Conservation (phyloP, 2,329 filamentous ascomycete genomes). For the Phaeosphaeriaceae sp. region DNA sequence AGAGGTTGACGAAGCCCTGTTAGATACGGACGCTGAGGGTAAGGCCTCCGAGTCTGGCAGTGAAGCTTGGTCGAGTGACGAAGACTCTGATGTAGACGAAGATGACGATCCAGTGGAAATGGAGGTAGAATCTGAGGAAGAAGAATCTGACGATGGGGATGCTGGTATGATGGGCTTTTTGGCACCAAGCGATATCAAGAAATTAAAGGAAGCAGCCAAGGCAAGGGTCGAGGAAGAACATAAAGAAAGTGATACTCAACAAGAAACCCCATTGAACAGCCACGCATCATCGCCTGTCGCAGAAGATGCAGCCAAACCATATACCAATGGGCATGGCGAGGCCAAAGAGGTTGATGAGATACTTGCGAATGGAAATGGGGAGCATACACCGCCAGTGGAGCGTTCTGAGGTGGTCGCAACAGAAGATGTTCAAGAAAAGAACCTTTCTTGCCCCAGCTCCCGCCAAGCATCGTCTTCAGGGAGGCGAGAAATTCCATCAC, state of each 20-base stretch:
- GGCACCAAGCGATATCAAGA: conserved; percentile 41
- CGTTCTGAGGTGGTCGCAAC: conserved; percentile 14
- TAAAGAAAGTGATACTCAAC: conserved; percentile 48
- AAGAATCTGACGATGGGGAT: conserved; percentile 42
- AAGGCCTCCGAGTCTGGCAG: conserved; percentile 41
- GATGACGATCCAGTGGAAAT: conserved; percentile 27
- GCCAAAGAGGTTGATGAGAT: conserved; percentile 8
- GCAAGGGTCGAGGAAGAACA: conserved; percentile 26
- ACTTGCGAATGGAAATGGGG: conserved; percentile 19
- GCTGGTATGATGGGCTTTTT: conserved; percentile 45
- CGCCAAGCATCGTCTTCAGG: conserved; percentile 39
- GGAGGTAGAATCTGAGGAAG: conserved; percentile 32
- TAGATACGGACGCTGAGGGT: conserved; percentile 45
- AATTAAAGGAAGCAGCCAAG: conserved; percentile 43
- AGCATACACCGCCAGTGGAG: conserved; percentile 19
- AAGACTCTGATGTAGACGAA: conserved; percentile 33
- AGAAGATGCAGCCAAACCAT: conserved; percentile 51
- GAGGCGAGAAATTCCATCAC: conserved; percentile 53
- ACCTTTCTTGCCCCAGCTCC: conserved; percentile 24
- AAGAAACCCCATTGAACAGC: conserved; percentile 25
- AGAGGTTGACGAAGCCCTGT: conserved; percentile 49
- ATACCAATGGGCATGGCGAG: conserved; percentile 18
- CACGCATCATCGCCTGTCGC: conserved; percentile 50
- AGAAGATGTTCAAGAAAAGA: conserved; percentile 25
- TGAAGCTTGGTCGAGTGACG: conserved; percentile 48